Base-by-base conservation (phyloP, 495 filamentous ascomycete species). In the Neohortaea acidophila region DNA sequence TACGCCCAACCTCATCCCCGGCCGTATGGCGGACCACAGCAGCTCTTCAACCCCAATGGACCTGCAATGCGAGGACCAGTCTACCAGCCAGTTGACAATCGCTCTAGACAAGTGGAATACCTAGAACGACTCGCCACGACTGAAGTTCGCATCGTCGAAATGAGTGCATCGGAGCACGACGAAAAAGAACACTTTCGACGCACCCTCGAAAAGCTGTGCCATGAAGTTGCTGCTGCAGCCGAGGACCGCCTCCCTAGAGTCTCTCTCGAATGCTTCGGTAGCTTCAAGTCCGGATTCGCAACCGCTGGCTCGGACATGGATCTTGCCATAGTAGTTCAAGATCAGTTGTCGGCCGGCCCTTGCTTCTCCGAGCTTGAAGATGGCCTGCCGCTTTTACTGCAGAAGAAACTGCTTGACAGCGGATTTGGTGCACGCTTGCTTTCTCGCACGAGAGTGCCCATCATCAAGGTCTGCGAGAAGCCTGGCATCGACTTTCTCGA, bases 401-500 rank as follows among this genome's bases (percentile, higher is more conserved):
- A 83, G 50, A 77, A 70, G 46, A 64, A 64, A 2, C 62, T 89
- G n/a, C 62, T 84, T n/a, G 64, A 79, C 3, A 47, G 64, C 22
- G 79, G 77, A 0, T 72, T 73, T 41, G 78, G 78, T 26, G 79
- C 76, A 15, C 65, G 77, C 1, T 56, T 87, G 6, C 65, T 86
- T 6, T 73, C 77, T 15, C 67, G 65, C 24, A 84, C 84, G 6
- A 68, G 81, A 44, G 74, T 85, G 21, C 84, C 84, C 17, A 86
- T 89, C 39, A 74, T 91, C 51, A 83, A 84, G 47, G 59, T 91
- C 21, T 84, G 79, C 57, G 68, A 84, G 51, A 69, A 66, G 39
- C 80, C 80, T 4, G 62, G 63, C 0, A 48, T 56, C 4, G 55
- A 66, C 17, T 63, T 84, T 12, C 60, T 61, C 12, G 26, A 44